A percentile compares a stretch with the other conserved stretches of the same genome.
These are phyloP conservation scores for Rubus parviflorus DNA, from an alignment of 306 rosid genomes.

Conservation along the genomic window DNA sequence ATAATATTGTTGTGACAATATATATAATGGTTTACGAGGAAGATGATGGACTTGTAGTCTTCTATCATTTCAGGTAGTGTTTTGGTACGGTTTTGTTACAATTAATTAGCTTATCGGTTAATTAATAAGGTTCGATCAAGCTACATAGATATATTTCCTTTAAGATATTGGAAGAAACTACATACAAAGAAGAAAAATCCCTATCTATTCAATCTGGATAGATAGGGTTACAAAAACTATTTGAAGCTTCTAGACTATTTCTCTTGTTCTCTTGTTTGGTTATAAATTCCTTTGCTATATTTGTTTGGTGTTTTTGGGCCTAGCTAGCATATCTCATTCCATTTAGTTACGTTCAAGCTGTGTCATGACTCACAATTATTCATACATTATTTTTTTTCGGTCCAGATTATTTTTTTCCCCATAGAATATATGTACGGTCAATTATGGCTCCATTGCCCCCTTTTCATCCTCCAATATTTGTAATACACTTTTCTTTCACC, in stretches of 20 bases:
- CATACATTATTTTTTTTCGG: background rate
- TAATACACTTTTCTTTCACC: background rate
- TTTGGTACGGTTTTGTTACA: too few relatives aligned
- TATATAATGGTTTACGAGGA: too few relatives aligned
- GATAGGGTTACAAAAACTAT: too few relatives aligned
- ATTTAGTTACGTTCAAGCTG: background rate
- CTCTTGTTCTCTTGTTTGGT: slow-evolving; percentile 9
- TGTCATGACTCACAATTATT: background rate
- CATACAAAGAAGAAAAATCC: too few relatives aligned
- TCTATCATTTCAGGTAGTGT: too few relatives aligned
- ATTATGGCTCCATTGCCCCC: slow-evolving; percentile 5
- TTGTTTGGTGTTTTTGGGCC: background rate
- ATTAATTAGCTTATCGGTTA: too few relatives aligned
- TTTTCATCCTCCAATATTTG: background rate
- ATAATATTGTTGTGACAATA: too few relatives aligned
- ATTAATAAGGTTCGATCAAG: too few relatives aligned
- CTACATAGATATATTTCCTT: too few relatives aligned
- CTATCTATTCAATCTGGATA: slow-evolving; percentile 80
- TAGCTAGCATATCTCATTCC: background rate
- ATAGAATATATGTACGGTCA: background rate
- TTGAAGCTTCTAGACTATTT: too few relatives aligned
- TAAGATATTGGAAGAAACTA: too few relatives aligned
- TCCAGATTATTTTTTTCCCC: background rate
- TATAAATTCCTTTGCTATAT: background rate
- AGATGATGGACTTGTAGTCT: too few relatives aligned